A percentile compares a stretch with the other conserved stretches of the same genome.
Conservation (phyloP, 225 moss, liverwort and hornwort species). For the Pleurozium schreberi region DNA sequence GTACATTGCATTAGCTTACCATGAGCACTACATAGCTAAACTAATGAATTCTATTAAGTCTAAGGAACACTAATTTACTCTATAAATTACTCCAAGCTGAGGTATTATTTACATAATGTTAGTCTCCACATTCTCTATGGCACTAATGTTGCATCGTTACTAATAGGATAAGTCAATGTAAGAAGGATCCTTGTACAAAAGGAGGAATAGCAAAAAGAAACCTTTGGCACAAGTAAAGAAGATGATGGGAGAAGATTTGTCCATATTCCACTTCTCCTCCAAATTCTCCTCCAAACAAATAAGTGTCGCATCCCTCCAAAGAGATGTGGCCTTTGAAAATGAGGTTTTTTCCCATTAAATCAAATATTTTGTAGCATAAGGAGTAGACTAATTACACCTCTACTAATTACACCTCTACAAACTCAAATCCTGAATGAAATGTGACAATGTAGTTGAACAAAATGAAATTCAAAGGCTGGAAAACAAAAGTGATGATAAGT, state of each 20-base stretch:
- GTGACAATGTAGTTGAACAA: too few relatives aligned
- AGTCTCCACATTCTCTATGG: not conserved
- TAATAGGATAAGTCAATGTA: not conserved
- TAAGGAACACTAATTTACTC: too few relatives aligned
- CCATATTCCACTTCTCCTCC: not conserved
- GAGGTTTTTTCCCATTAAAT: not conserved
- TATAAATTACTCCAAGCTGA: rapidly evolving
- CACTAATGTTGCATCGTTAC: too few relatives aligned
- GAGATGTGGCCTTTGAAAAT: not conserved
- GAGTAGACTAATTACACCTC: not conserved
- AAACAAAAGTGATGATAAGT: not conserved
- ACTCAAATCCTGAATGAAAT: not conserved
- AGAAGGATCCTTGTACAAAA: not conserved
- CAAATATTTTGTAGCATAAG: not conserved
- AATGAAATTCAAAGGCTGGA: not conserved
- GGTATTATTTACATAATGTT: not conserved
- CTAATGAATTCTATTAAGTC: not conserved
- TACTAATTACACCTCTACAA: not conserved
- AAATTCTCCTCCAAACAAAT: not conserved
- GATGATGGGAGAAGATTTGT: not conserved
- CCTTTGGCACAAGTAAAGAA: not conserved
- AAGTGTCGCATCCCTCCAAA: too few relatives aligned
- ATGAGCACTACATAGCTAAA: not conserved
- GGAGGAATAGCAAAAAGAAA: not conserved
- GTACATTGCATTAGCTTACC: not conserved